Evolutionary conservation across 257 asterid genomes (phyloP), one percentile per base, ranked within the genome.

Genomic region (Solanum gracilifrons): DNA sequence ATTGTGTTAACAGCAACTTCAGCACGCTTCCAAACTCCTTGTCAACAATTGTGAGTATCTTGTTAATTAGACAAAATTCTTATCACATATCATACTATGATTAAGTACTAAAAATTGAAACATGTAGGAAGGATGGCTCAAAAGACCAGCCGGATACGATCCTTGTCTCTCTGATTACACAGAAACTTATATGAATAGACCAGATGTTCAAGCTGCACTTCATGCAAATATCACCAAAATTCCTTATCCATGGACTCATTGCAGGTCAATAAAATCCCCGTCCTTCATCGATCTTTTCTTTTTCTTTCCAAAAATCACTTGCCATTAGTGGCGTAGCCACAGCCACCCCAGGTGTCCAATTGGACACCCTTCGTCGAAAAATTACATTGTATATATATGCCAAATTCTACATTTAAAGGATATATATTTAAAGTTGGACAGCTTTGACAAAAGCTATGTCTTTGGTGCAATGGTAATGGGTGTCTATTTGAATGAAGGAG

Each of bases 141-240:
- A 48, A 82, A 90, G 90, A 87, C 91, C 92, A 58, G 74, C 92
- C 0, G 99, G 99, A 0, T 96, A 96, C 51, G 99, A 96, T 84
- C 99, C 98, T 5, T 96, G 99, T 84, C 69, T 86, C 3, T 84
- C 94, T 3, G 89, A 86, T 15, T 95, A 96, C 55, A 92, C 98
- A 0, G 87, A 88, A 86, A 8, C 4, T 1, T 96, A 96, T 86
- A 43, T 95, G 41, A 96, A 96, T 31, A 90, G 95, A 87, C 93
- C 92, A 10, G 98, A 96, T 89, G 99, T 96, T 51, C 99, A 96
- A 83, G 69, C 39, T 25, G 96, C 98, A 39, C 96, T 96, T 35
- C 99, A 96, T 86, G 99, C 99, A 55, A 96, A 96, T 89, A 87
- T 91, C 13, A 95, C 99, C 5, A 89, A 88, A 37, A 92, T 96